Evolutionary conservation across 2,329 filamentous ascomycete genomes (phyloP).

Genomic region (Nemania diffusa): DNA sequence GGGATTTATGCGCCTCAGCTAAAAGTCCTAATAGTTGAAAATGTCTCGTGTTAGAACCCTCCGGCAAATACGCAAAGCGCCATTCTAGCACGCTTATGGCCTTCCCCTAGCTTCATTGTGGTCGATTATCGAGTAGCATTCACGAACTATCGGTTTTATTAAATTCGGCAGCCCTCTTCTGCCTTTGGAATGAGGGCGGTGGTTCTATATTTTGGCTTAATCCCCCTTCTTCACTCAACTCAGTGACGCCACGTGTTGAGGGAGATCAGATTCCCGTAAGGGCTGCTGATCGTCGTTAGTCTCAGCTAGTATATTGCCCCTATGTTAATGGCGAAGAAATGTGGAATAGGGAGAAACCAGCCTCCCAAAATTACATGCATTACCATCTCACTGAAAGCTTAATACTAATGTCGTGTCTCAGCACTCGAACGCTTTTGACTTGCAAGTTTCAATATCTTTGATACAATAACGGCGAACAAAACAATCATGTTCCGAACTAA

Average conservation of each 20-base stretch:
- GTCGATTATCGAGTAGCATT: conserved; percentile 25
- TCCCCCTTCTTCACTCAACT: too few relatives aligned
- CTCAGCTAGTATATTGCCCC: background rate
- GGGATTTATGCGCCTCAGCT: conserved; percentile 23
- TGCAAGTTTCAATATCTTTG: conserved; percentile 40
- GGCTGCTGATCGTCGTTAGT: conserved; percentile 10
- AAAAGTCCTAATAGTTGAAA: conserved; percentile 8
- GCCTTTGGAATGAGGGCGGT: conserved; percentile 38
- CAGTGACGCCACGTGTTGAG: background rate
- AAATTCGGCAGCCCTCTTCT: conserved; percentile 23
- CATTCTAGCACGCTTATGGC: conserved; percentile 18
- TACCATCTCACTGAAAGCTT: conserved; percentile 37
- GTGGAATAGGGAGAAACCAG: background rate
- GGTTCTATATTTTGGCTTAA: background rate
- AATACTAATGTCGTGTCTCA: conserved; percentile 40
- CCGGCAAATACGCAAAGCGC: conserved; percentile 6
- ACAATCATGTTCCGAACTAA: conserved; percentile 45
- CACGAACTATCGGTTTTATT: conserved; percentile 25
- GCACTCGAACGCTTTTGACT: conserved; percentile 34
- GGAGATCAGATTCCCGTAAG: conserved; percentile 8
- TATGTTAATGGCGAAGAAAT: conserved; percentile 4
- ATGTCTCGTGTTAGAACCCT: conserved; percentile 37
- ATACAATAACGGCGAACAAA: conserved; percentile 37
- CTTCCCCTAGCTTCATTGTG: conserved; percentile 35
- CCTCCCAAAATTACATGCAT: conserved; percentile 22